phyloP scores from a whole-genome alignment of 2,329 filamentous ascomycete species.

The Colletotrichum somersetense region DNA sequence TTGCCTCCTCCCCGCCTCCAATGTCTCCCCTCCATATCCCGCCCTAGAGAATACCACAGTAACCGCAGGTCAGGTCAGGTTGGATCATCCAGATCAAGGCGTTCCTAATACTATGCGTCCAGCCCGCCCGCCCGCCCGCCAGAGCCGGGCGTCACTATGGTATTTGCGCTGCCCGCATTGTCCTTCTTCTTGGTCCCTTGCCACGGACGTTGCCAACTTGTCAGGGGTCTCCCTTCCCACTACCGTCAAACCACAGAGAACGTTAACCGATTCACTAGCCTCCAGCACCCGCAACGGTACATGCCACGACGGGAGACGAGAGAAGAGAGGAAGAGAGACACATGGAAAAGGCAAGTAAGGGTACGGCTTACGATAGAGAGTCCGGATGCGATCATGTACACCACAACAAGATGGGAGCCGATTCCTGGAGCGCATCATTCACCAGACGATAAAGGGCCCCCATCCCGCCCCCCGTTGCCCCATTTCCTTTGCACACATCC shows the following conservation, averaged over 20 bases:
- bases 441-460: slow-evolving; percentile 31
- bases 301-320: slow-evolving; percentile 18
- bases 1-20: slow-evolving; percentile 6
- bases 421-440: slow-evolving; percentile 37
- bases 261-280: not conserved
- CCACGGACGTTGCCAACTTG: slow-evolving; percentile 13
- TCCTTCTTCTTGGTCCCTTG: slow-evolving; percentile 21
- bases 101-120: not conserved
- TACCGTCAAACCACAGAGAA: slow-evolving; percentile 22
- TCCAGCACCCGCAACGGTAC: slow-evolving; percentile 2
- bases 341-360: too few species aligned
- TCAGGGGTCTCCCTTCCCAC: slow-evolving; percentile 35
- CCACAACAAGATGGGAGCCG: slow-evolving; percentile 19
- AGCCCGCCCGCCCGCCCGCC: not conserved
- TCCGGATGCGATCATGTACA: not conserved
- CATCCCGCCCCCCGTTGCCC: not conserved
- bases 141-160: not conserved
- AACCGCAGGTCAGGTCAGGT: not conserved
- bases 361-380: slow-evolving; percentile 1
- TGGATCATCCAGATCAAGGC: not conserved
- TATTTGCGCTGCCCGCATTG: slow-evolving; percentile 25
- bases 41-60: not conserved
- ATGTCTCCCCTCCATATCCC: not conserved
- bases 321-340: not conserved
- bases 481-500: slow-evolving; percentile 8